These are phyloP conservation scores for Crithidia sp. DNA, from an alignment of 208 protist genomes.

Conservation along the genomic window DNA sequence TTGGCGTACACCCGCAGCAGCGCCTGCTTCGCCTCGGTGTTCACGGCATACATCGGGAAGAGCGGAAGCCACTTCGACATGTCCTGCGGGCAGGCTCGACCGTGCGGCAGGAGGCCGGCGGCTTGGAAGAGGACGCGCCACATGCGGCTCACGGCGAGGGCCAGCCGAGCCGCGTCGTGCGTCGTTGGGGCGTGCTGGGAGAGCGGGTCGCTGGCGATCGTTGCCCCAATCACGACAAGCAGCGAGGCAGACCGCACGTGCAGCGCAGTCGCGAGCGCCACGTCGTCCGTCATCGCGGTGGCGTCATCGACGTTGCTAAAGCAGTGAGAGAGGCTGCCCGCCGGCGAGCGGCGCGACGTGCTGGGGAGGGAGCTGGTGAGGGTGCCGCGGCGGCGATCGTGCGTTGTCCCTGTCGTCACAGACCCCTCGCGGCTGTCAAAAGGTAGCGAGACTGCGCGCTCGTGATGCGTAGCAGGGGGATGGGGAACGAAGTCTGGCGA, in stretches of 20 bases:
- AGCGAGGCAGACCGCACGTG: slow-evolving; percentile 40
- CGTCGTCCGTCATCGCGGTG: slow-evolving; percentile 39
- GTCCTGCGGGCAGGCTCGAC: slow-evolving; percentile 39
- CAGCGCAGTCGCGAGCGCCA: slow-evolving; percentile 48
- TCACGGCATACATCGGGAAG: slow-evolving; percentile 60
- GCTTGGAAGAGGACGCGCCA: slow-evolving; percentile 62
- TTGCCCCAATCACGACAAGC: slow-evolving; percentile 35
- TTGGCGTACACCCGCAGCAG: slow-evolving; percentile 53
- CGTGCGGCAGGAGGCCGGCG: slow-evolving; percentile 53
- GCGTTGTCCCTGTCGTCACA: neutral
- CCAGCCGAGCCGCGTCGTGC: slow-evolving; percentile 11
- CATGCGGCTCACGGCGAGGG: slow-evolving; percentile 25
- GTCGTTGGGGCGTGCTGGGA: slow-evolving; percentile 2
- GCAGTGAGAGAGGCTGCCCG: neutral
- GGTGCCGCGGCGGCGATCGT: neutral
- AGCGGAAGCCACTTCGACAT: slow-evolving; percentile 59
- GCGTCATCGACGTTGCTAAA: neutral
- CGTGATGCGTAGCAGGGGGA: too few relatives aligned
- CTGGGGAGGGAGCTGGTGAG: neutral
- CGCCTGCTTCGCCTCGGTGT: slow-evolving; percentile 39
- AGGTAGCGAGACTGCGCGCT: too few relatives aligned
- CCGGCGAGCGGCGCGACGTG: slow-evolving; percentile 7
- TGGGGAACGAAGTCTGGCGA: too few relatives aligned
- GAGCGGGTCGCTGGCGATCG: slow-evolving; percentile 15
- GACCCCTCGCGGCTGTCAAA: neutral